Conservation (phyloP, 176 grass and related monocot species). For the Cymbopogon citratus region DNA sequence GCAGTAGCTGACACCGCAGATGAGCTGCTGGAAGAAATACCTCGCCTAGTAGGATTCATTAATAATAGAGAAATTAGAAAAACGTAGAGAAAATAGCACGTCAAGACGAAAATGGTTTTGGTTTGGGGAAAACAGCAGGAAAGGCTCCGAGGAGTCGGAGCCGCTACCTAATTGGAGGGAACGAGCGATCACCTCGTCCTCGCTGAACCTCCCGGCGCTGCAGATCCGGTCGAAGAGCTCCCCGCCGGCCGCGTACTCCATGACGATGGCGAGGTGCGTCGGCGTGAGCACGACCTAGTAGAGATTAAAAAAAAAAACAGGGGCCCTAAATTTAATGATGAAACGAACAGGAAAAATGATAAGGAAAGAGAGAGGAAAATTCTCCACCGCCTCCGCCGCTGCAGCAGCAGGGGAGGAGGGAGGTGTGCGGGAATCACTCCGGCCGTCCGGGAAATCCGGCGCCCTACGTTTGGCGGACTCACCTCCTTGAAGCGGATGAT, state of each 20-base stretch:
- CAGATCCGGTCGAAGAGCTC: slow-evolving; percentile 93
- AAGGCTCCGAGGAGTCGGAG: no score
- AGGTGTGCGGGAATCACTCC: no score
- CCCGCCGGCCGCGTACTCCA: slow-evolving; percentile 90
- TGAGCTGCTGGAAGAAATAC: slow-evolving; percentile 98
- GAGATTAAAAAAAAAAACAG: not conserved
- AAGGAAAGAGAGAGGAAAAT: not conserved
- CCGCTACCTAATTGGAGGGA: not conserved
- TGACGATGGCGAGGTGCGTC: slow-evolving; percentile 81
- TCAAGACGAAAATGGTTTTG: not conserved
- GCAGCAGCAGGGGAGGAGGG: not conserved
- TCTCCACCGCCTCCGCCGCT: not conserved
- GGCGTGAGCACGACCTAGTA: slow-evolving; percentile 74
- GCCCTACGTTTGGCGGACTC: not conserved
- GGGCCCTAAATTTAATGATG: not conserved
- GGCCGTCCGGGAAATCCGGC: not conserved
- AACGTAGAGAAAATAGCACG: not conserved
- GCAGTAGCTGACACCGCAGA: slow-evolving; percentile 95
- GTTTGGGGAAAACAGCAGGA: not conserved
- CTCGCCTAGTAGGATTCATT: slow-evolving; percentile 41
- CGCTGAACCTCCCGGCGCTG: slow-evolving; percentile 83
- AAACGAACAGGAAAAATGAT: not conserved
- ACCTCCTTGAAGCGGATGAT: slow-evolving; percentile 97
- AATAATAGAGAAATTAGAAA: not conserved
- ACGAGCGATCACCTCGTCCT: slow-evolving; percentile 62